Evolutionary conservation across 306 rosid genomes (phyloP).

Genomic region (Potentilla sterilis): DNA sequence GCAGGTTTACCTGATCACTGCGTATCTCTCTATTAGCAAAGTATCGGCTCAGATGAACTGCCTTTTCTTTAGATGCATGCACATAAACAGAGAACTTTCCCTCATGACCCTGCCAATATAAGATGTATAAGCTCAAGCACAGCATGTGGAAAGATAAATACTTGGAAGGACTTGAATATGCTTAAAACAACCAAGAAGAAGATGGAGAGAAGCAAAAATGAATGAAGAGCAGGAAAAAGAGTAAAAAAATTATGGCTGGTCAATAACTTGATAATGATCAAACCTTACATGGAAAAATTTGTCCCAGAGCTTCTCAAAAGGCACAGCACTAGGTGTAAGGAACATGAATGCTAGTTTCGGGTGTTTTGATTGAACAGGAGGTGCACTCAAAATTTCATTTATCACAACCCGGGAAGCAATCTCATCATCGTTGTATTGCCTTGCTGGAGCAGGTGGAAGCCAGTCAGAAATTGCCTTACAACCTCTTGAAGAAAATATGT

Average conservation of each 20-base stretch:
- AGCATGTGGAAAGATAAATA: slow-evolving; percentile 18
- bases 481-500: slow-evolving; percentile 79
- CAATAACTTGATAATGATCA: slow-evolving; percentile 6
- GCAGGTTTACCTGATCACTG: slow-evolving; percentile 68
- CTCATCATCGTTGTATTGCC: slow-evolving; percentile 80
- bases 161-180: neutral
- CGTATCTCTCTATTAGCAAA: slow-evolving; percentile 73
- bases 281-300: slow-evolving; percentile 78
- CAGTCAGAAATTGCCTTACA: slow-evolving; percentile 63
- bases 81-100: slow-evolving; percentile 92
- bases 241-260: slow-evolving; percentile 1
- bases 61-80: slow-evolving; percentile 84
- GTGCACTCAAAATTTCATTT: slow-evolving; percentile 65
- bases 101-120: slow-evolving; percentile 85
- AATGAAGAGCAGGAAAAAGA: neutral
- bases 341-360: slow-evolving; percentile 96
- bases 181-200: neutral
- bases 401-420: slow-evolving; percentile 72
- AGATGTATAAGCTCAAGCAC: slow-evolving; percentile 26
- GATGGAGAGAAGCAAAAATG: neutral
- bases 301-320: slow-evolving; percentile 95
- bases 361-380: slow-evolving; percentile 36
- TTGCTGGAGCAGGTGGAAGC: slow-evolving; percentile 86
- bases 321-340: slow-evolving; percentile 78
- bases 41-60: slow-evolving; percentile 81